Conservation (phyloP, 2,329 filamentous ascomycete genomes). For the Fusarium sp. region DNA sequence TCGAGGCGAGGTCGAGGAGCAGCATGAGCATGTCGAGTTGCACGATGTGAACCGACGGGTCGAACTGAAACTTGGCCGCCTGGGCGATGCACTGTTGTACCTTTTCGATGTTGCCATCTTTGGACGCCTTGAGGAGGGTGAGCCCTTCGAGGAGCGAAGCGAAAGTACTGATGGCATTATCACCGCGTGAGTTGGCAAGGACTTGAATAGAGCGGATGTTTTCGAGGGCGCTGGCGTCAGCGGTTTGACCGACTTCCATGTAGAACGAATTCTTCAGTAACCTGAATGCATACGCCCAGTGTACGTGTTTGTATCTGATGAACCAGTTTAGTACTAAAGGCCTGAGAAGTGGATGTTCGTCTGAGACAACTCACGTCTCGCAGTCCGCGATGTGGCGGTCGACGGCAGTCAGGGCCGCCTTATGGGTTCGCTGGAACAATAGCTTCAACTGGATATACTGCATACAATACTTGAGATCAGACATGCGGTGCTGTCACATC, state of each 20-base stretch:
- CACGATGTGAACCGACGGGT: slow-evolving; percentile 65
- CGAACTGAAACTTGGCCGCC: slow-evolving; percentile 73
- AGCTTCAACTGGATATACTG: slow-evolving; percentile 75
- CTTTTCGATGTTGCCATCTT: slow-evolving; percentile 71
- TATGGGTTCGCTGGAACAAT: slow-evolving; percentile 73
- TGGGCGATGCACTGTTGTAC: slow-evolving; percentile 78
- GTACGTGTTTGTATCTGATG: slow-evolving; percentile 67
- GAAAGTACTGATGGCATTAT: slow-evolving; percentile 70
- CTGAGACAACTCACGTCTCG: slow-evolving; percentile 60
- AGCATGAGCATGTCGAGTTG: slow-evolving; percentile 72
- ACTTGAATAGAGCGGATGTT: slow-evolving; percentile 70
- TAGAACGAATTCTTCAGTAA: slow-evolving; percentile 75
- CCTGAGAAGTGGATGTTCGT: not conserved
- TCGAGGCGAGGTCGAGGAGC: slow-evolving; percentile 73
- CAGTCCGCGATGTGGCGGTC: slow-evolving; percentile 74
- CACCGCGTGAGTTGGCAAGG: slow-evolving; percentile 66
- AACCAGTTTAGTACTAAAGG: slow-evolving; percentile 14
- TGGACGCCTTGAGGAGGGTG: slow-evolving; percentile 69
- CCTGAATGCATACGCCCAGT: slow-evolving; percentile 80
- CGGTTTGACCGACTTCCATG: slow-evolving; percentile 65
- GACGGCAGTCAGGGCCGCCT: slow-evolving; percentile 74
- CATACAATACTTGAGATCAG: slow-evolving; percentile 78
- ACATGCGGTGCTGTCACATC: slow-evolving; percentile 48
- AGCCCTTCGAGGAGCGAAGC: slow-evolving; percentile 74
- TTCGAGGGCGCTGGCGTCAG: slow-evolving; percentile 70